phyloP scores from a whole-genome alignment of 306 rosid genomes.

The Rosa chinensis region DNA sequence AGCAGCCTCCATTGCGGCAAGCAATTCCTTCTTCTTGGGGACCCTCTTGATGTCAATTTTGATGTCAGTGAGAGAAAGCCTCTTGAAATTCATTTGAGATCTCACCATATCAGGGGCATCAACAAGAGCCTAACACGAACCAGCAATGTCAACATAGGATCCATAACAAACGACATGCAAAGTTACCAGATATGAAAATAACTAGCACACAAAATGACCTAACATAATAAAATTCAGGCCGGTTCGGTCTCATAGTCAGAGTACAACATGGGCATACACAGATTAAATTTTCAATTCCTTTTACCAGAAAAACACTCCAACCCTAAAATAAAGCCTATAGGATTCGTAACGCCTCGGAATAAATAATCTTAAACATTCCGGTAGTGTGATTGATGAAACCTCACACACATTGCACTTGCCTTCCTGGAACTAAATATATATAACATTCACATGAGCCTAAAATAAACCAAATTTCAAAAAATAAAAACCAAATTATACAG shows the following conservation, averaged over 20 bases:
- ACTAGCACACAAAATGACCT: neutral
- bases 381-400: too few relatives aligned
- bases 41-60: conserved; percentile 90
- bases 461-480: neutral
- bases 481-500: neutral
- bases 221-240: too few relatives aligned
- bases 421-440: neutral
- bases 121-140: conserved; percentile 68
- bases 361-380: too few relatives aligned
- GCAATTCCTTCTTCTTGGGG: conserved; percentile 86
- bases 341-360: neutral
- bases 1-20: conserved; percentile 88
- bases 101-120: conserved; percentile 94
- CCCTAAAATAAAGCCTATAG: neutral
- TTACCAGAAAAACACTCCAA: too few relatives aligned
- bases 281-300: neutral
- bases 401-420: neutral
- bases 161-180: neutral
- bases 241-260: too few relatives aligned
- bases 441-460: neutral
- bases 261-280: too few relatives aligned
- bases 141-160: neutral
- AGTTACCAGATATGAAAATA: neutral
- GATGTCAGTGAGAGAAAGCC: conserved; percentile 87
- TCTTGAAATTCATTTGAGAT: conserved; percentile 78